Conservation (phyloP, 768 basidiomycete genomes). For the Termitomyces sp. region DNA sequence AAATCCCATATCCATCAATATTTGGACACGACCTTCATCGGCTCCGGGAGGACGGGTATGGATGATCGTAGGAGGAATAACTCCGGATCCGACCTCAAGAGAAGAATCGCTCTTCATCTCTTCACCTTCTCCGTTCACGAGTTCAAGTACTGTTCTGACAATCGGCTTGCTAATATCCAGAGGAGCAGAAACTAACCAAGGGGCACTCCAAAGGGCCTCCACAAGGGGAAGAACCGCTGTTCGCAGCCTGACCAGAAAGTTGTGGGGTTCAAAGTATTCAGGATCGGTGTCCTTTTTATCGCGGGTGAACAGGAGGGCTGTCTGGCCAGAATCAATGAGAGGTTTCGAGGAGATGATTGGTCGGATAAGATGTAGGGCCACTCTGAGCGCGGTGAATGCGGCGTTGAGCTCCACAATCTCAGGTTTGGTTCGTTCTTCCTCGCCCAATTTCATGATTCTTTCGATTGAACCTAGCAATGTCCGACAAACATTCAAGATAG, state of each 20-base stretch:
- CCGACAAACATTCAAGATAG: slow-evolving; percentile 53
- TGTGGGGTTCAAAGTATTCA: slow-evolving; percentile 80
- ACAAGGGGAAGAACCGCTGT: slow-evolving; percentile 63
- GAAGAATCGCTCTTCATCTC: slow-evolving; percentile 45
- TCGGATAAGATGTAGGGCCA: slow-evolving; percentile 70
- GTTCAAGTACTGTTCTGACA: slow-evolving; percentile 72
- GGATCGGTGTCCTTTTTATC: slow-evolving; percentile 77
- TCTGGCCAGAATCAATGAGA: slow-evolving; percentile 84
- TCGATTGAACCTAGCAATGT: slow-evolving; percentile 55
- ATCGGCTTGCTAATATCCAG: slow-evolving; percentile 69
- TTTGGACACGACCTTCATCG: slow-evolving; percentile 74
- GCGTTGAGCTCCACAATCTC: slow-evolving; percentile 65
- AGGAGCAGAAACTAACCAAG: slow-evolving; percentile 78
- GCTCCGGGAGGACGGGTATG: slow-evolving; percentile 40
- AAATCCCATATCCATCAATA: slow-evolving; percentile 97
- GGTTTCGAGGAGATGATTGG: slow-evolving; percentile 76
- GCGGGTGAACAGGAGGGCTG: slow-evolving; percentile 58
- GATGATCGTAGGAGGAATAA: slow-evolving; percentile 17
- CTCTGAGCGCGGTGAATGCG: slow-evolving; percentile 77
- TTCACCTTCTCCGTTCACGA: slow-evolving; percentile 80
- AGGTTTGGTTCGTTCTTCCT: slow-evolving; percentile 51
- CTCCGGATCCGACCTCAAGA: slow-evolving; percentile 21
- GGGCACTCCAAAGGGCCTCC: slow-evolving; percentile 70
- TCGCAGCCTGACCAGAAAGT: slow-evolving; percentile 82
- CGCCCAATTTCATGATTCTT: slow-evolving; percentile 37